These are phyloP conservation scores for Baorangia bicolor DNA, from an alignment of 768 basidiomycete species.

Conservation along the genomic window DNA sequence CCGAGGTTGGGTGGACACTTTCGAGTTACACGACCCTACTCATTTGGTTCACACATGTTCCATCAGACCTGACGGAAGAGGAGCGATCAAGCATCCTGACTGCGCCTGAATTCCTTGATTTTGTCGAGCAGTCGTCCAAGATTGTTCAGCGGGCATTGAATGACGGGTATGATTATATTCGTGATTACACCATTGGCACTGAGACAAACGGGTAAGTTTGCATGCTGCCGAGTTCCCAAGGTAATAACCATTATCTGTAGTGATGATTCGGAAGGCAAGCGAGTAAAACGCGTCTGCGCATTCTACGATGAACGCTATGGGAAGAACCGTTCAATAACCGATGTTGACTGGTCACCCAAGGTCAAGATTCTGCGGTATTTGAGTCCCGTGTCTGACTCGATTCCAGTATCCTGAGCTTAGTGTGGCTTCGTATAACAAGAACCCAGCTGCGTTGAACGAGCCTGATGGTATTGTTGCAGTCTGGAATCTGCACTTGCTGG, in stretches of 20 bases:
- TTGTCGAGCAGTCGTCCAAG: constrained; percentile 92
- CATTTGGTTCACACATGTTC: neutral
- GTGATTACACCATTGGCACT: constrained; percentile 90
- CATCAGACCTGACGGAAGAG: constrained; percentile 79
- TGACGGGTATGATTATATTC: constrained; percentile 94
- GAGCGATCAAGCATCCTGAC: constrained; percentile 78
- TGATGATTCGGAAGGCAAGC: constrained; percentile 87
- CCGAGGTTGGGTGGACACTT: constrained; percentile 48
- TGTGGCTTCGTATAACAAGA: constrained; percentile 97
- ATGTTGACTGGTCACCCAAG: constrained; percentile 97
- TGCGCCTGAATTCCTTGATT: constrained; percentile 91
- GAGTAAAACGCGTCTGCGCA: constrained; percentile 90
- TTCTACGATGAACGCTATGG: constrained; percentile 91
- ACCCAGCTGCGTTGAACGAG: constrained; percentile 88
- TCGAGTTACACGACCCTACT: neutral
- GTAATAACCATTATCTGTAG: constrained; percentile 39
- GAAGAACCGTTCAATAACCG: constrained; percentile 93
- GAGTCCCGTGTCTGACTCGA: neutral
- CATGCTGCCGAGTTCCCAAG: neutral
- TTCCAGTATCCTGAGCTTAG: constrained; percentile 90
- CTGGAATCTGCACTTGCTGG: constrained; percentile 94
- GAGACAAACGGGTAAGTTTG: constrained; percentile 75
- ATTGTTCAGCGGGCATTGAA: constrained; percentile 93
- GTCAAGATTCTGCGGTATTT: constrained; percentile 39
- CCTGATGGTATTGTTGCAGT: constrained; percentile 96